Percentiles rank a stretch among this genome's conserved stretches.
Conservation (phyloP, 139 green algal genomes). For the Volvox reticuliferus region DNA sequence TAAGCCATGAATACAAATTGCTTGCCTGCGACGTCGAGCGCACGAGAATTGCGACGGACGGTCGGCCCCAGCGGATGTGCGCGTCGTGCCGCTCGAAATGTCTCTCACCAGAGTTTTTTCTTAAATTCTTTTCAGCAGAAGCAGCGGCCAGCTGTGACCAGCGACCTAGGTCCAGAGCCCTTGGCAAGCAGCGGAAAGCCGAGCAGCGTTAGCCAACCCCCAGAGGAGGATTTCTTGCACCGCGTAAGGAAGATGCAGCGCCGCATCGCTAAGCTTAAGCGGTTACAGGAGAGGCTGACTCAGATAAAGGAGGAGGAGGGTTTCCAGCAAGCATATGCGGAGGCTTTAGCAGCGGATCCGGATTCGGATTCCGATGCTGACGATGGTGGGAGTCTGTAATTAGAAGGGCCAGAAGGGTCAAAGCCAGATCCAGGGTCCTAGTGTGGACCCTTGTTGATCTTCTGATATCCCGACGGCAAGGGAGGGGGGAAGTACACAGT, state of each 20-base stretch:
- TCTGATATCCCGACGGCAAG: too few relatives aligned
- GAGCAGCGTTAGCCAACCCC: neutral
- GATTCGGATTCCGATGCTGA: constrained; percentile 15
- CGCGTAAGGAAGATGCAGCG: neutral
- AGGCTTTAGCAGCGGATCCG: neutral
- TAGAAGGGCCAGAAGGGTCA: too few relatives aligned
- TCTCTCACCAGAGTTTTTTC: neutral
- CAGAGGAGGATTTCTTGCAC: constrained; percentile 18
- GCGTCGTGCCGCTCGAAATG: neutral
- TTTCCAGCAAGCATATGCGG: neutral
- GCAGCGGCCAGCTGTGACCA: neutral
- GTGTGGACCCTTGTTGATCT: too few relatives aligned
- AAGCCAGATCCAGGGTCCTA: too few relatives aligned
- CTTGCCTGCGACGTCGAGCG: neutral
- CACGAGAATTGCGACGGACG: neutral
- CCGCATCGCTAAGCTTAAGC: constrained; percentile 25
- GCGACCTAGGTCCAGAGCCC: neutral
- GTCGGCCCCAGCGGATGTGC: neutral
- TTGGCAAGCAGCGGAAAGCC: neutral
- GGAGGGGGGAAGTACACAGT: too few relatives aligned
- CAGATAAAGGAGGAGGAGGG: constrained; percentile 10
- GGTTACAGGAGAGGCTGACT: constrained; percentile 19
- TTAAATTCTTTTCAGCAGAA: neutral
- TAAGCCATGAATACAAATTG: neutral
- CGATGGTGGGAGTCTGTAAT: neutral